These are phyloP conservation scores for Nigrograna mackinnonii DNA, from an alignment of 2,329 filamentous ascomycete species.

Conservation along the genomic window DNA sequence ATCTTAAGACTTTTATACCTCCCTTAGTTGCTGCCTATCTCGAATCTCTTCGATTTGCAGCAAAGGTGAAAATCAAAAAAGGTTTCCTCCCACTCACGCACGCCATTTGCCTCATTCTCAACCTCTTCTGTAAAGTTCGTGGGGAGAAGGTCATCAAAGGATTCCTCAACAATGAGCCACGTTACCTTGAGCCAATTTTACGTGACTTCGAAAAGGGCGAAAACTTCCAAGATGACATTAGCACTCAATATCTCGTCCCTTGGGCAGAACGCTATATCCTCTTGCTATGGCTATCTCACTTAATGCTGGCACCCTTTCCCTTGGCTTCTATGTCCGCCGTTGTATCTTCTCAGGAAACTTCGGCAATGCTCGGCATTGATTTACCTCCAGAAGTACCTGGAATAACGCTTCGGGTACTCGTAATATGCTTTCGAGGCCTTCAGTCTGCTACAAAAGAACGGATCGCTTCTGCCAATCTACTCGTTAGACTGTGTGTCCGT, in stretches of 20 bases:
- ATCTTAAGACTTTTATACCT: slow-evolving; percentile 76
- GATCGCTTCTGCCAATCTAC: slow-evolving; percentile 80
- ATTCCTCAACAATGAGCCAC: slow-evolving; percentile 89
- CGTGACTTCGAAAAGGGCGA: slow-evolving; percentile 69
- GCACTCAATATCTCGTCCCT: too few relatives aligned
- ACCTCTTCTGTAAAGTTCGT: slow-evolving; percentile 91
- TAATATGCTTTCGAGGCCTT: slow-evolving; percentile 72
- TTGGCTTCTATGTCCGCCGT: slow-evolving; percentile 76
- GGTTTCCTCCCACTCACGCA: slow-evolving; percentile 31
- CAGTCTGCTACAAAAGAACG: slow-evolving; percentile 81
- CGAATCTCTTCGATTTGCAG: slow-evolving; percentile 57
- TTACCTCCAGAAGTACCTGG: slow-evolving; percentile 67
- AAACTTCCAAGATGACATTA: too few relatives aligned
- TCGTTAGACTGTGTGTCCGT: slow-evolving; percentile 81
- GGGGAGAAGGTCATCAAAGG: slow-evolving; percentile 90
- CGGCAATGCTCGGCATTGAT: slow-evolving; percentile 47
- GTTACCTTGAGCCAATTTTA: slow-evolving; percentile 79
- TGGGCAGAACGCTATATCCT: slow-evolving; percentile 93
- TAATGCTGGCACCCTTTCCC: slow-evolving; percentile 78
- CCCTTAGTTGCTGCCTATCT: slow-evolving; percentile 77
- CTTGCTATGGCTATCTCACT: slow-evolving; percentile 72
- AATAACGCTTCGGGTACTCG: slow-evolving; percentile 71
- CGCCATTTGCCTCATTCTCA: slow-evolving; percentile 79
- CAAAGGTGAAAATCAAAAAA: slow-evolving; percentile 18
- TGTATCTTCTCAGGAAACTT: slow-evolving; percentile 32